phyloP scores from a whole-genome alignment of 2,329 filamentous ascomycete species.

The Pestalotiopsis sp. region DNA sequence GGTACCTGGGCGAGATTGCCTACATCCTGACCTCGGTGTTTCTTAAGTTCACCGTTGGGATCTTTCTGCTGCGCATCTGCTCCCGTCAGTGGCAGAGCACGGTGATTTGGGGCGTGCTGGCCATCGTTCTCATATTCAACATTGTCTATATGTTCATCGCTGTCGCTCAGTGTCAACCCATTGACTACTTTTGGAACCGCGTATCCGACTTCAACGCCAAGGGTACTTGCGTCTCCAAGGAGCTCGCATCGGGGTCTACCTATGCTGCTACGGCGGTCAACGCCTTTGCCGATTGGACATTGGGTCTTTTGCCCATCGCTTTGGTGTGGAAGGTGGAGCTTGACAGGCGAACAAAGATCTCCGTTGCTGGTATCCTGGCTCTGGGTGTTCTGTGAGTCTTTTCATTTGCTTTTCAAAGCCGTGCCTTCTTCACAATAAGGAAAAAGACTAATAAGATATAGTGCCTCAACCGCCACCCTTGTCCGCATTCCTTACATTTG shows the following conservation, averaged over 20 bases:
- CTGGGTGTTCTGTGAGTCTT: slow-evolving; percentile 40
- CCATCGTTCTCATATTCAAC: slow-evolving; percentile 34
- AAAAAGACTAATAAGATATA: slow-evolving; percentile 11
- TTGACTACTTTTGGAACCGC: slow-evolving; percentile 40
- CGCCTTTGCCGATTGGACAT: slow-evolving; percentile 36
- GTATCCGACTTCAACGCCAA: slow-evolving; percentile 26
- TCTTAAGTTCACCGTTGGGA: slow-evolving; percentile 40
- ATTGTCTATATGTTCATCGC: slow-evolving; percentile 39
- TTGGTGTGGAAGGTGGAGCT: slow-evolving; percentile 39
- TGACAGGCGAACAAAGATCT: slow-evolving; percentile 35
- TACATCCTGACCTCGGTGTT: slow-evolving; percentile 42
- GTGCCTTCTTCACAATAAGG: not conserved
- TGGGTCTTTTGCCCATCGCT: slow-evolving; percentile 38
- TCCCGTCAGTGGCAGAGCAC: slow-evolving; percentile 33
- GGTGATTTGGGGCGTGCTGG: slow-evolving; percentile 35
- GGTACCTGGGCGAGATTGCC: slow-evolving; percentile 39
- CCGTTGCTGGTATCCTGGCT: slow-evolving; percentile 31
- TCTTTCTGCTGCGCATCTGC: slow-evolving; percentile 42
- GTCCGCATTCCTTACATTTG: slow-evolving; percentile 45
- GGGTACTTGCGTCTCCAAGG: slow-evolving; percentile 35
- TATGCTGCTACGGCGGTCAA: slow-evolving; percentile 38
- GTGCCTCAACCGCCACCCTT: slow-evolving; percentile 43
- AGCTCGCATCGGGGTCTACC: slow-evolving; percentile 32
- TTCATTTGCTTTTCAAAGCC: not conserved
- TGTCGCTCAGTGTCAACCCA: slow-evolving; percentile 40